Evolutionary conservation across 345 rosid species (phyloP).

Genomic region (Corchorus capsularis): DNA sequence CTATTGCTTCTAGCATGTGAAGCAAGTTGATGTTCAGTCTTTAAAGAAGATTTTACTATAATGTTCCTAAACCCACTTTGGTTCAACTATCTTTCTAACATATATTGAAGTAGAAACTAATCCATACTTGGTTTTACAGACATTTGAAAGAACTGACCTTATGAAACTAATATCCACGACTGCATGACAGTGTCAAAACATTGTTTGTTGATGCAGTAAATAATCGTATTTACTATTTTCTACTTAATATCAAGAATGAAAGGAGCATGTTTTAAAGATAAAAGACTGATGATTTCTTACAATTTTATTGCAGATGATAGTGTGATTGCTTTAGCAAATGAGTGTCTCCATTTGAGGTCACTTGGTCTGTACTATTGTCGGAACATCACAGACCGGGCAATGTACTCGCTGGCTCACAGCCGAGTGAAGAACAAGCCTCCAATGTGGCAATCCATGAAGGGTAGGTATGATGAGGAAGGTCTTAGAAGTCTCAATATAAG

Average conservation of each 20-base stretch:
- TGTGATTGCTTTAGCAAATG: constrained; percentile 80
- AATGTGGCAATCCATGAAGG: constrained; percentile 60
- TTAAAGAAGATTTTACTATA: neutral
- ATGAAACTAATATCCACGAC: neutral
- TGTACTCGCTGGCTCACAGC: constrained; percentile 78
- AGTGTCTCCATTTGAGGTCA: constrained; percentile 76
- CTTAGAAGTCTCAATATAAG: constrained; percentile 89
- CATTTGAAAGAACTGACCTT: neutral
- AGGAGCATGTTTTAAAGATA: neutral
- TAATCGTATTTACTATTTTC: neutral
- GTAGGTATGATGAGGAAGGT: constrained; percentile 67
- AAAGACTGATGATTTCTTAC: neutral
- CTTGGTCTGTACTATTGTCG: constrained; percentile 88
- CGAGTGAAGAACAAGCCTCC: constrained; percentile 64
- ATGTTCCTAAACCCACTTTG: neutral
- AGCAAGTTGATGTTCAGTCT: neutral
- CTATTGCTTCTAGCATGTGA: neutral
- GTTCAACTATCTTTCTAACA: neutral
- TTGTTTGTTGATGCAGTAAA: constrained; percentile 5
- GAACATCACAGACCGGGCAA: constrained; percentile 86
- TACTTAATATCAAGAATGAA: neutral
- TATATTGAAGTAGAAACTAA: neutral
- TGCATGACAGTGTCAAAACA: neutral
- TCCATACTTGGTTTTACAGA: neutral
- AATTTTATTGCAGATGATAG: constrained; percentile 63